Evolutionary conservation across 305 asterid genomes (phyloP).

Genomic region (Fraxinus sp.): DNA sequence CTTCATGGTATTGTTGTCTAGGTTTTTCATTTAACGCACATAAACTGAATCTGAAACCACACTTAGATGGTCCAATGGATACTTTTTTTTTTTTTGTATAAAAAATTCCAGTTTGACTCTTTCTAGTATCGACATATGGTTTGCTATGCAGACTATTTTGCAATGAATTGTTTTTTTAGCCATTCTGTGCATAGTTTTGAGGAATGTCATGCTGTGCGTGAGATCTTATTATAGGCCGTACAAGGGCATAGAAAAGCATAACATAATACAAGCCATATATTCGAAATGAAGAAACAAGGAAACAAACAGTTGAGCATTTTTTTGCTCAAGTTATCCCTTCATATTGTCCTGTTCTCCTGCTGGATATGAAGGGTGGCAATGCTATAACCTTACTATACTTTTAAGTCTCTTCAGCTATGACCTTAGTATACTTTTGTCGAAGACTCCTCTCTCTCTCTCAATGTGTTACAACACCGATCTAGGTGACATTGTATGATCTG

Average conservation of each 20-base stretch:
- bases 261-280: background rate
- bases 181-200: background rate
- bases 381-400: background rate
- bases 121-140: background rate
- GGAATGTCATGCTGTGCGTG: background rate
- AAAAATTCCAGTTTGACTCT: background rate
- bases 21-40: constrained; percentile 29
- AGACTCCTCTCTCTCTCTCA: no score
- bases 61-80: background rate
- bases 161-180: background rate
- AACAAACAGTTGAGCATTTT: background rate
- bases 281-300: background rate
- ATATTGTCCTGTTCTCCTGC: background rate
- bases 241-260: background rate
- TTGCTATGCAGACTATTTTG: background rate
- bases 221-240: background rate
- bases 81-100: constrained; percentile 2
- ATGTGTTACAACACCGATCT: no score
- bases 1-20: constrained; percentile 19
- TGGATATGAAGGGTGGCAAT: background rate
- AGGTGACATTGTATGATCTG: no score
- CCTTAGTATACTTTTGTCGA: no score
- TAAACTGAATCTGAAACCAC: constrained; percentile 26
- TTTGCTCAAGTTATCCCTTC: background rate
- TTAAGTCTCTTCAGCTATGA: no score